Evolutionary conservation across 1,284 basidiomycete species (phyloP).

Genomic region (Athelia psychrophila): DNA sequence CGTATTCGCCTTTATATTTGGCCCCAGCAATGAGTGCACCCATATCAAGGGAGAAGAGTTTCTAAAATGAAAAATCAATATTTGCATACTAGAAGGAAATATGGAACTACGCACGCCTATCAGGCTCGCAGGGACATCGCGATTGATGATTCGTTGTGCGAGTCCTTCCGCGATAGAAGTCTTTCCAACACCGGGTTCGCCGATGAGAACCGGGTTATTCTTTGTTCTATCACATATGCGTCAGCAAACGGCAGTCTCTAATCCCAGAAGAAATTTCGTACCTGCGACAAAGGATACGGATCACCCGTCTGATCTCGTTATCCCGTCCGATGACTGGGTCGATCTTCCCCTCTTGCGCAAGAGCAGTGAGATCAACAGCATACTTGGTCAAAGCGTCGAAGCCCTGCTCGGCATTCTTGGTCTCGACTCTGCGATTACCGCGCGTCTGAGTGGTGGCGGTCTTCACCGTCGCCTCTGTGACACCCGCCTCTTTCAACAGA

Average conservation of each 20-base stretch:
- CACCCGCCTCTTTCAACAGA: constrained; percentile 72
- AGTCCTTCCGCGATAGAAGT: constrained; percentile 95
- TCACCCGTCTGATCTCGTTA: constrained; percentile 73
- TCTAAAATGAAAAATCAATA: constrained; percentile 35
- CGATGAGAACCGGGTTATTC: constrained; percentile 92
- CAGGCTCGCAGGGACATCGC: constrained; percentile 85
- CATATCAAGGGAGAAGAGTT: constrained; percentile 90
- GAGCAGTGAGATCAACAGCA: constrained; percentile 81
- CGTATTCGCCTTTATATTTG: constrained; percentile 96
- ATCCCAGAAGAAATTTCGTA: constrained; percentile 18
- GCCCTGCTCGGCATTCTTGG: constrained; percentile 81
- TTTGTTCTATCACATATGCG: constrained; percentile 58
- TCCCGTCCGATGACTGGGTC: constrained; percentile 92
- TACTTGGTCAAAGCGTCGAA: constrained; percentile 85
- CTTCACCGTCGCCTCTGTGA: constrained; percentile 74
- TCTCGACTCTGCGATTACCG: constrained; percentile 82
- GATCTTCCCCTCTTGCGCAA: constrained; percentile 89
- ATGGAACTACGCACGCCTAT: neutral
- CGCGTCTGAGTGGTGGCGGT: constrained; percentile 79
- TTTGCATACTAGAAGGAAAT: constrained; percentile 40
- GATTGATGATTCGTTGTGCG: constrained; percentile 93
- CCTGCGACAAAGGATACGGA: constrained; percentile 79
- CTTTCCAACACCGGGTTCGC: constrained; percentile 93
- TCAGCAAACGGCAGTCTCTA: neutral
- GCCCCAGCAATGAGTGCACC: constrained; percentile 96